Base-by-base conservation (phyloP, 2,329 filamentous ascomycete species). In the Clonostachys sp. region DNA sequence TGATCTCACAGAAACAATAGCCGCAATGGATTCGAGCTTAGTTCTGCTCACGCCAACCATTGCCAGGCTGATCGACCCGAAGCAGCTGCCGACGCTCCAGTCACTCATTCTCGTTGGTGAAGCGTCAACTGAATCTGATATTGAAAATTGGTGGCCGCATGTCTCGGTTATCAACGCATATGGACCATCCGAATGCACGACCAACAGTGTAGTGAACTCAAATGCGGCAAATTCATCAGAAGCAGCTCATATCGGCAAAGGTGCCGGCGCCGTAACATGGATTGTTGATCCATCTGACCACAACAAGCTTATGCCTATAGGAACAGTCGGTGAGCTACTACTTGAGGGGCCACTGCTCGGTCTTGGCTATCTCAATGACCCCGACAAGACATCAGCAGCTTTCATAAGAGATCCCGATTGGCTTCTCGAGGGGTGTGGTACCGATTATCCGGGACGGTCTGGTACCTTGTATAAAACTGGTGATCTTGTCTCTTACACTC, bases 371-470 rank as follows among this genome's bases (percentile, higher is more conserved):
- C 50, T 61, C 12, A 45, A 50, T 6, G 52, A 58, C 20, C 36
- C 47, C 1, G 49, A 45, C 16, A 54, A 50, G 48, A 62, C 59
- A 4, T 58, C 24, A 43, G 58, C 44, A 44, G 57, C 34, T 56
- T 70, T 57, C 34, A 42, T 79, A 45, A 64, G 76, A 34, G 57
- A 63, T 20, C 63, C 68, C 30, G 64, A 66, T 1, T 61, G 54
- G 53, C 48, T 39, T 39, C 16, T 39, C 13, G 4, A 16, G 13
- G 36, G 36, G 5, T 66, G 66, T 14, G 20, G 40, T 16, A 16
- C 2, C 41, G 57, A 5, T 40, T 72, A 8, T 79, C 75, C 53
- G 71, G 70, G 49, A 77, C 68, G 67, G 3, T 71, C 72, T 49
- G 8, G 71, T 42, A 45, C 54, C 12, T 34, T 54, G 16, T 54